These are phyloP conservation scores for Phytophthora niederhauseri DNA, from an alignment of 352 stramenopile genomes.

Conservation along the genomic window DNA sequence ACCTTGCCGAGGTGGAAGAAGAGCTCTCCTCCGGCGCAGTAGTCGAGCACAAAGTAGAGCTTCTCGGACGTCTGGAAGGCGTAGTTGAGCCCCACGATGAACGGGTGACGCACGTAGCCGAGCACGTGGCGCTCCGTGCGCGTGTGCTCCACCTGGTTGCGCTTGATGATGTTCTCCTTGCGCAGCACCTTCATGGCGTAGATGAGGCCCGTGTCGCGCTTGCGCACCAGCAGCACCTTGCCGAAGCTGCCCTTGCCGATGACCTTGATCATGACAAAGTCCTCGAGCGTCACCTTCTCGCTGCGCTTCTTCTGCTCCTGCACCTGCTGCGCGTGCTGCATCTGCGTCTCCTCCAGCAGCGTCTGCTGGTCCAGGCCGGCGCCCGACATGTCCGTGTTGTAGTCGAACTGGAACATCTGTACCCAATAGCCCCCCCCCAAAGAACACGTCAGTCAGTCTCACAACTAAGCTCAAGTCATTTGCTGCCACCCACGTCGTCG, in stretches of 20 bases:
- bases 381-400: conserved; percentile 62
- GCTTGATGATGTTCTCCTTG: conserved; percentile 99
- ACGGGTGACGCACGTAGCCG: conserved; percentile 97
- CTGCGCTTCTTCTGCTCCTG: conserved; percentile 45
- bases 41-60: conserved; percentile 99
- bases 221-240: conserved; percentile 97
- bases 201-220: conserved; percentile 92
- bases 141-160: conserved; percentile 99
- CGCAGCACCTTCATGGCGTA: conserved; percentile 99
- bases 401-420: conserved; percentile 81
- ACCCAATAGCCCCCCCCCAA: neutral
- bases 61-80: conserved; percentile 98
- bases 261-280: conserved; percentile 98
- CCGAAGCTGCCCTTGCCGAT: conserved; percentile 97
- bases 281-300: conserved; percentile 89
- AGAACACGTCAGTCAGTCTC: neutral
- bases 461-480: too few species aligned
- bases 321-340: conserved; percentile 49
- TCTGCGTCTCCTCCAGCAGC: conserved; percentile 55
- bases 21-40: conserved; percentile 96
- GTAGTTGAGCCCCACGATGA: conserved; percentile 96
- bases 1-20: conserved; percentile 94
- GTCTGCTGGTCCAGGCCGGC: conserved; percentile 46
- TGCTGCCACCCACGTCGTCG: conserved; percentile 40
- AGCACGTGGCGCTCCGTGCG: conserved; percentile 98